A percentile compares a stretch with the other conserved stretches of the same genome.
Evolutionary conservation across 169 alveolate species (phyloP).

Genomic region (Plasmodium falciparum): DNA sequence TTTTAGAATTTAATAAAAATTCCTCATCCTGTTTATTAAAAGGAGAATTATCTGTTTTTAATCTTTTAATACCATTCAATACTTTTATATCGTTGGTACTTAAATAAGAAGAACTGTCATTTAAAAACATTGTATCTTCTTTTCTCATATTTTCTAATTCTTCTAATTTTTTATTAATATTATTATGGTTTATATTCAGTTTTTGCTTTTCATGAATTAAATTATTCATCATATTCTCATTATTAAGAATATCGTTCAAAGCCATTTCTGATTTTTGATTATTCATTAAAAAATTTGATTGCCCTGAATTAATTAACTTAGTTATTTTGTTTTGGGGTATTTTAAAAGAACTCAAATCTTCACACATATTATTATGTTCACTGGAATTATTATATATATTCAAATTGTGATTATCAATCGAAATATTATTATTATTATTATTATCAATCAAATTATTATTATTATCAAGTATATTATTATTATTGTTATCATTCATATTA

Average conservation of each 20-base stretch:
- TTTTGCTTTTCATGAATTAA: background rate
- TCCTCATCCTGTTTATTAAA: slow-evolving; percentile 19
- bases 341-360: slow-evolving; percentile 2
- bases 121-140: slow-evolving; percentile 8
- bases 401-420: slow-evolving; percentile 12
- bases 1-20: background rate
- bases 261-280: slow-evolving; percentile 7
- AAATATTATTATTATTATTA: background rate
- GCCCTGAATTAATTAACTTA: slow-evolving; percentile 10
- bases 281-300: slow-evolving; percentile 2
- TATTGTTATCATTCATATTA: too few relatives aligned
- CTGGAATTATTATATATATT: background rate
- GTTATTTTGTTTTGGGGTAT: slow-evolving; percentile 21
- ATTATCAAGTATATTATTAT: slow-evolving; percentile 5
- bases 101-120: slow-evolving; percentile 19
- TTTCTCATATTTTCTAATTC: slow-evolving; percentile 16
- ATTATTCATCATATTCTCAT: background rate
- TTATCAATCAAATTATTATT: background rate
- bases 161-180: background rate
- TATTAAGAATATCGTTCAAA: background rate
- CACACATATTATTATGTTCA: slow-evolving; percentile 31
- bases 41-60: slow-evolving; percentile 3
- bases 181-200: background rate
- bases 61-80: slow-evolving; percentile 12
- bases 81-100: slow-evolving; percentile 29